Base-by-base conservation (phyloP, 2,329 filamentous ascomycete species). In the Colletotrichum musae region DNA sequence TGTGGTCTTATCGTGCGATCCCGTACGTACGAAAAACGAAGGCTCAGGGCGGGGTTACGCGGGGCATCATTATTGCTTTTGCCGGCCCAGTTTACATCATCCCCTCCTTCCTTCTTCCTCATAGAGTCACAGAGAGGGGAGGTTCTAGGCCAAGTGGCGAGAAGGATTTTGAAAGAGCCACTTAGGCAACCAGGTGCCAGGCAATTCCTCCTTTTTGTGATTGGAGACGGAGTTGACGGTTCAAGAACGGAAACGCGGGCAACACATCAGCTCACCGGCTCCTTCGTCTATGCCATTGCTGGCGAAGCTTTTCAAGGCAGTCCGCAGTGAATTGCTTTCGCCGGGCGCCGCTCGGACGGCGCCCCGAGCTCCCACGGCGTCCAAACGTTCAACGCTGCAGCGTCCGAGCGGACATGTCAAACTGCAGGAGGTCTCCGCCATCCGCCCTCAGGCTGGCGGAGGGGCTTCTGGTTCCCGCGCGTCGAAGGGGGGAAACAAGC, bases 361-460 rank as follows among this genome's bases (percentile, higher is more conserved):
- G 52, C 64, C 7, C 41, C 21, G 64, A 59, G 63, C 53, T 54
- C 6, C 21, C 26, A 36, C 16, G 58, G 51, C 58, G 41, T 50
- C 52, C 58, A 59, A 64, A 62, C 63, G 53, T 56, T 43, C 51
- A n/a, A 68, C 43, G 45, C 53, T 62, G 52, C 57, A 63, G 58
- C 52, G 53, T 63, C 64, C 48, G 68, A 68, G 68, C 68, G 68
- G 54, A 36, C 58, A 58, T 58, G 64, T 64, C 68, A 70, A 51
- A 45, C 58, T 56, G 45, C 52, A 21, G 16, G 16, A 48, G 48
- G 41, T 45, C 47, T 24, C 45, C 51, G 45, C 57, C 57, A 28
- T 69, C 24, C 50, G 57, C 39, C 24, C 52, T 26, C n/a, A 10
- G 51, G 28, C 15, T 39, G 32, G 32, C 58, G 24, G 21, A 45